Base-by-base conservation (phyloP, 2,329 filamentous ascomycete genomes). In the Diplodia mutila region DNA sequence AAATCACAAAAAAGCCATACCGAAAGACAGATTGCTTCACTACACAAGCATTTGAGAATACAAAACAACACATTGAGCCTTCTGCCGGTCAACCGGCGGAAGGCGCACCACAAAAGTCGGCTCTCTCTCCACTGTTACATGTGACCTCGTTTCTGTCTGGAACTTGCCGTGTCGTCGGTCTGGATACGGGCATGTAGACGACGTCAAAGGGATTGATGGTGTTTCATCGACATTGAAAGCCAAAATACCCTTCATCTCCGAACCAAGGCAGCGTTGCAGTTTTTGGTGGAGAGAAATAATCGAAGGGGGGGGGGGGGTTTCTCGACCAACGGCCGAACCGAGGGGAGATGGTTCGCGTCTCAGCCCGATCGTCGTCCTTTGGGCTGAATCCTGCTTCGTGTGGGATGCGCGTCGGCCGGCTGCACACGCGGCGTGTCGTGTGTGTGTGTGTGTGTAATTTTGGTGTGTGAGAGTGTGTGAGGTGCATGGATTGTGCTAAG, bases 11-110 rank as follows among this genome's bases (percentile, higher is more conserved):
- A 61, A 61, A 61, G 39, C 21, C 39, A 59, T 59, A 48, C 7
- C 37, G 29, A 27, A 61, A 61, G 39, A 61, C 57, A 61, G 57
- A 61, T 48, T 61, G 57, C 53, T 48, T 25, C 37, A 48, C 39
- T 9, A 42, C n/a, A 61, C 54, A 59, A 55, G 32, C 53, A 57
- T 29, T 48, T 29, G 27, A 16, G 32, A 61, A 61, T 29, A 61
- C 57, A 61, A 48, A 61, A 37, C 25, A 32, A 32, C 34, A 12
- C 32, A 29, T 32, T 59, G 16, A 25, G 46, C 57, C 42, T 61
- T 49, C 39, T 48, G 57, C 57, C 46, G 39, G 39, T 8, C 23
- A 8, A 32, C 29, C 57, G 46, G 57, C 57, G 1, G 57, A 48
- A 49, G 46, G 57, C 5, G 25, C 42, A 61, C 46, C 42, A 39